Evolutionary conservation across 2,329 filamentous ascomycete genomes (phyloP).

Genomic region (Pestalotiopsis sp.): DNA sequence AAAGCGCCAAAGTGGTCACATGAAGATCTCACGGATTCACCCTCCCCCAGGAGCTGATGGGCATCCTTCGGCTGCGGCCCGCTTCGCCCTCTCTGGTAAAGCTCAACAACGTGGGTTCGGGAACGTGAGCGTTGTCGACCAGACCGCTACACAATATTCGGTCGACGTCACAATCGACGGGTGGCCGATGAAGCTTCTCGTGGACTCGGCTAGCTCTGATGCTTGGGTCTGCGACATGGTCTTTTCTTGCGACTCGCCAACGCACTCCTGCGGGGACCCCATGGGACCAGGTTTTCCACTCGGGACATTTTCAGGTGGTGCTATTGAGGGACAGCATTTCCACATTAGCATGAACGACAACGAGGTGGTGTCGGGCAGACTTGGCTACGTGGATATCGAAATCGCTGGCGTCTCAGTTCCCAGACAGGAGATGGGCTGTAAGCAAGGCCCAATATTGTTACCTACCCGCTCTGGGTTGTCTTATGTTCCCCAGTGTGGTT

Average conservation of each 20-base stretch:
- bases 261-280: too few species aligned
- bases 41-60: background rate
- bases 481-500: too few species aligned
- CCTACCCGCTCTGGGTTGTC: too few species aligned
- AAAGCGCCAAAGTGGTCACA: conserved; percentile 17
- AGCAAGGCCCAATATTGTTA: too few species aligned
- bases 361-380: conserved; percentile 48
- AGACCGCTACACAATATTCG: conserved; percentile 35
- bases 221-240: conserved; percentile 48
- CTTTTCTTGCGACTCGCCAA: conserved; percentile 44
- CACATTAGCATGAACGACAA: conserved; percentile 51
- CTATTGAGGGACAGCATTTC: conserved; percentile 47
- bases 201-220: conserved; percentile 56
- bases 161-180: conserved; percentile 30
- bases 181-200: conserved; percentile 34
- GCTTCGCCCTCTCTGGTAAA: background rate
- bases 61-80: background rate
- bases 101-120: conserved; percentile 22
- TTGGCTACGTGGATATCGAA: conserved; percentile 49
- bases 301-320: conserved; percentile 39
- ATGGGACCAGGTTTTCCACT: too few species aligned
- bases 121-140: conserved; percentile 35
- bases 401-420: conserved; percentile 48
- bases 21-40: conserved; percentile 6
- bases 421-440: conserved; percentile 46